Base-by-base conservation (phyloP, 768 basidiomycete species). In the Lepiota subincarnata region DNA sequence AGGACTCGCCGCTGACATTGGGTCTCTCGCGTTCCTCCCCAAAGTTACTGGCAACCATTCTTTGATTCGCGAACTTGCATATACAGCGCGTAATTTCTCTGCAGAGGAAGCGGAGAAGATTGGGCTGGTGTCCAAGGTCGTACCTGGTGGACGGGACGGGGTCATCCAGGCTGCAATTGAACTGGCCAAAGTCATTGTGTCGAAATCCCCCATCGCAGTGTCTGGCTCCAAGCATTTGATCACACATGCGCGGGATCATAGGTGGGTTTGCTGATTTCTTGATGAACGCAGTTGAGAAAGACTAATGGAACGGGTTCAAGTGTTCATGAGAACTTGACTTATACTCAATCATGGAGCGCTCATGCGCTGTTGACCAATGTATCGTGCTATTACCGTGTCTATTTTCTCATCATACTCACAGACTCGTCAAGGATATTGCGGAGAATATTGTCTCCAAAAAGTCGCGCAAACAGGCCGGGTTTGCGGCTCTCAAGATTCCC, bases 1-100 rank as follows among this genome's bases (percentile, higher is more conserved):
- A 20, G 92, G 89, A 0, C 73, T 96, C 0, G 92, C 93, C 2
- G 86, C 93, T 0, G 93, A 95, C 63, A 84, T 94, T 37, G 94
- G 94, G 0, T 84, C 90, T 0, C 80, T 96, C 5, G 89, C 92
- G 1, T 83, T 85, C 47, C 72, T 95, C 5, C 90, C 89, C 0
- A 89, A 90, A 60, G 75, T 89, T 42, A 78, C 80, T 0, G 89
- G 84, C 0, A 93, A 92, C 68, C 76, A 81, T 24, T 89, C 86
- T 1, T 73, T 87, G 11, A 69, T 83, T 2, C 77, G 81, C 43
- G 93, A 96, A 64, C 74, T 94, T 11, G 84, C 89, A 0, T 83
- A 89, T 60, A 89, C 89, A 0, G 84, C 80, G 1, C 75, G 88
- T 2, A 66, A 68, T n/a, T 96, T 97, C 67, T 73, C 74, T 2